Conservation (phyloP, 164 flowering plant genomes). For the Protea cynaroides region DNA sequence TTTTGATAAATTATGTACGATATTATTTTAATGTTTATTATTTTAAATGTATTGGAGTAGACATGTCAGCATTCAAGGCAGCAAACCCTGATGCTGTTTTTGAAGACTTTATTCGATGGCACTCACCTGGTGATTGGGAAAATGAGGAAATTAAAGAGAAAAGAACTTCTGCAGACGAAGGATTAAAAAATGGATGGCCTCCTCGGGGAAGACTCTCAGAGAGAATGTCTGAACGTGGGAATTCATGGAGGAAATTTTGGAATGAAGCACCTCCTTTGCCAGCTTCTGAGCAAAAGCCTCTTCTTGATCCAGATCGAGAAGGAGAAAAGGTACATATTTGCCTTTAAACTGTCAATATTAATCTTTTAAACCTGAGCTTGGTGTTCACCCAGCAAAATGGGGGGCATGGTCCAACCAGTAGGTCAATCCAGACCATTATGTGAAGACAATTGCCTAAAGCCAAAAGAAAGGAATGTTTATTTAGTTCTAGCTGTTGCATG, state of each 20-base stretch:
- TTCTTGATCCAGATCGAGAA: conserved; percentile 83
- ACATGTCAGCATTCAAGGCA: conserved; percentile 99
- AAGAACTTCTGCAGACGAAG: conserved; percentile 8
- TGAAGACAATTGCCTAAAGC: too few relatives aligned
- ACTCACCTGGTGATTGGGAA: conserved; percentile 97
- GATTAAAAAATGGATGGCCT: conserved; percentile 52
- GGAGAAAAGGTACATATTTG: conserved; percentile 74
- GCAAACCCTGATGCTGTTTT: conserved; percentile 91
- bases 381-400: too few relatives aligned
- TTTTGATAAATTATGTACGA: too few relatives aligned
- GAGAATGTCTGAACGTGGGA: conserved; percentile 80
- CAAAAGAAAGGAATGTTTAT: too few relatives aligned
- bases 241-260: conserved; percentile 88
- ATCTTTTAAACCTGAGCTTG: too few relatives aligned
- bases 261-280: conserved; percentile 67
- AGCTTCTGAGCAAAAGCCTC: conserved; percentile 84
- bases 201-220: conserved; percentile 86
- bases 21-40: too few relatives aligned
- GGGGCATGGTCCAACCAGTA: too few relatives aligned
- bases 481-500: too few relatives aligned
- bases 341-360: too few relatives aligned
- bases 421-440: too few relatives aligned
- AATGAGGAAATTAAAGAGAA: conserved; percentile 19
- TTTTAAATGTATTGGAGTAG: conserved; percentile 31
- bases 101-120: conserved; percentile 99